Evolutionary conservation across 2,329 filamentous ascomycete genomes (phyloP).

Genomic region (Paradendryphiella salina): DNA sequence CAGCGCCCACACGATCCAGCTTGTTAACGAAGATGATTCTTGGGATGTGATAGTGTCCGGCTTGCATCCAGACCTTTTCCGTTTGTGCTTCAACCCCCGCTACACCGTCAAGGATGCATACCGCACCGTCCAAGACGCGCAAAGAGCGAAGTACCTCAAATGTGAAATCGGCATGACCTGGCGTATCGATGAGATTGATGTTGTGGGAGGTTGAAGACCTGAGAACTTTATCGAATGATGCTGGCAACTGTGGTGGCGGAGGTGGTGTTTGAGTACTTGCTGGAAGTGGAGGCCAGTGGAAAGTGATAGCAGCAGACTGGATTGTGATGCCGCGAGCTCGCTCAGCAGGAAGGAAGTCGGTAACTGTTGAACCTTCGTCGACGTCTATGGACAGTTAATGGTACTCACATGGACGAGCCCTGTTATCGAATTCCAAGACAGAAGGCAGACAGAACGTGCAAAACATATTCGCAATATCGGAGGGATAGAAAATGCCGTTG

Average conservation of each 20-base stretch:
- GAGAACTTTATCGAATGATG: slow-evolving; percentile 41
- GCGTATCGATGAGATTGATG: slow-evolving; percentile 74
- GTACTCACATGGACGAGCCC: neutral
- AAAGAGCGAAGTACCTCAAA: slow-evolving; percentile 94
- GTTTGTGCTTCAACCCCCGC: slow-evolving; percentile 96
- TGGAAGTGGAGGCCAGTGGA: slow-evolving; percentile 78
- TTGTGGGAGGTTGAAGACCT: slow-evolving; percentile 60
- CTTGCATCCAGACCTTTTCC: slow-evolving; percentile 92
- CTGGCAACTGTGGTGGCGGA: slow-evolving; percentile 37
- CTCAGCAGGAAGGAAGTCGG: slow-evolving; percentile 93
- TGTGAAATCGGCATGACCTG: slow-evolving; percentile 94
- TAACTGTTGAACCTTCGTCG: slow-evolving; percentile 94
- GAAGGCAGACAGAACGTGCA: too few species aligned
- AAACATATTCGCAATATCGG: too few species aligned
- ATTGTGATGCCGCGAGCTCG: slow-evolving; percentile 93
- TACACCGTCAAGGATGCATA: slow-evolving; percentile 91
- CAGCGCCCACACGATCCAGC: slow-evolving; percentile 78
- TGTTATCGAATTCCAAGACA: too few species aligned
- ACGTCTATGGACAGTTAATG: slow-evolving; percentile 63
- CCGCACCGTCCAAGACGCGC: slow-evolving; percentile 82
- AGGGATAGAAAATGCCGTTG: neutral
- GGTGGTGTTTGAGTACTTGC: slow-evolving; percentile 29
- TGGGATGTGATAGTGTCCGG: slow-evolving; percentile 82
- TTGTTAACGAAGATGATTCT: slow-evolving; percentile 83
- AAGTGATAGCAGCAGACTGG: slow-evolving; percentile 94